These are phyloP conservation scores for Aspergillus uvarum DNA, from an alignment of 2,329 filamentous ascomycete species.

Conservation along the genomic window DNA sequence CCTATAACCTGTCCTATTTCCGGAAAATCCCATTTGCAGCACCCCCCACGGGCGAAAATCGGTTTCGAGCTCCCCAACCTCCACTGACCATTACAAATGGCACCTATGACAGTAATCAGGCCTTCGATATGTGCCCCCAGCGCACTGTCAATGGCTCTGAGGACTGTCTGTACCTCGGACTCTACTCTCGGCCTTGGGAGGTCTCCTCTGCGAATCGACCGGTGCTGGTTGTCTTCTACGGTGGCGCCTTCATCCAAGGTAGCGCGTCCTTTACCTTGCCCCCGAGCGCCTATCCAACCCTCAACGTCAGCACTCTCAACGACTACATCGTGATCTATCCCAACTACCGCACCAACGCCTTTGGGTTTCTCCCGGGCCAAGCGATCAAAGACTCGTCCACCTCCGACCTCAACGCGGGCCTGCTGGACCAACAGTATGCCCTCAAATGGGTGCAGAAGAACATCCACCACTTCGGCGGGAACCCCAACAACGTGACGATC, in stretches of 20 bases:
- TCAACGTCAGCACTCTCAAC: slow-evolving; percentile 54
- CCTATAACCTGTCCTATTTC: slow-evolving; percentile 60
- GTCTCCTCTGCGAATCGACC: slow-evolving; percentile 46
- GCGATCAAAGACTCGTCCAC: slow-evolving; percentile 45
- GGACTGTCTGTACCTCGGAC: slow-evolving; percentile 61
- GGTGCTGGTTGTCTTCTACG: slow-evolving; percentile 61
- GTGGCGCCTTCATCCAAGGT: slow-evolving; percentile 62
- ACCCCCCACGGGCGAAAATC: slow-evolving; percentile 57
- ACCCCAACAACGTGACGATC: slow-evolving; percentile 53
- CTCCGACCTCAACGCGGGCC: slow-evolving; percentile 53
- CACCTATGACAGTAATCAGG: slow-evolving; percentile 56
- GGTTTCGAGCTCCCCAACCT: slow-evolving; percentile 62
- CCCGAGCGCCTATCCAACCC: slow-evolving; percentile 57
- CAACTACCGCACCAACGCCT: slow-evolving; percentile 59
- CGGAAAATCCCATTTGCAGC: slow-evolving; percentile 62
- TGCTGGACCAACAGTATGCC: slow-evolving; percentile 55
- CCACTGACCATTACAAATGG: slow-evolving; percentile 49
- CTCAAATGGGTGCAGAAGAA: slow-evolving; percentile 56
- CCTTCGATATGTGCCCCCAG: slow-evolving; percentile 61
- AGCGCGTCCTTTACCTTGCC: slow-evolving; percentile 56
- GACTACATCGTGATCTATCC: slow-evolving; percentile 55
- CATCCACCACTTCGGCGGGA: slow-evolving; percentile 56
- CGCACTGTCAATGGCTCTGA: slow-evolving; percentile 58
- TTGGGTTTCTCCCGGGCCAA: slow-evolving; percentile 55
- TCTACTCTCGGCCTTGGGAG: slow-evolving; percentile 60